Evolutionary conservation across 305 asterid genomes (phyloP), one percentile per base, ranked within the genome.

Genomic region (Rubia balearica): DNA sequence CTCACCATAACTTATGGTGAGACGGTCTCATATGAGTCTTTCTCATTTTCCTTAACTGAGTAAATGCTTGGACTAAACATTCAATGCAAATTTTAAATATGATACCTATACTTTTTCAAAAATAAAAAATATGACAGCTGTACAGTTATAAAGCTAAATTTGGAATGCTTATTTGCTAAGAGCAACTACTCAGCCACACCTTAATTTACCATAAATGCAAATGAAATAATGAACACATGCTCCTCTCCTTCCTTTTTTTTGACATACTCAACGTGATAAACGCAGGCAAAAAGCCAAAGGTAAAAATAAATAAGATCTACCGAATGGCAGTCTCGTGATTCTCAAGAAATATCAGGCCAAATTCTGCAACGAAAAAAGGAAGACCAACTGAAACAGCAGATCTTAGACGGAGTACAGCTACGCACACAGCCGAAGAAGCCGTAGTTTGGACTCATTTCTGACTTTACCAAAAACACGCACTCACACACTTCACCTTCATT

Each of bases 401-500:
- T 63, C 70, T 53, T 19, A 45, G 57, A 24, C 74, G 78, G 74
- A 62, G 56, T 69, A 73, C 74, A 69, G 74, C 74, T 14, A 61
- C 27, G 72, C 74, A 68, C 36, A 7, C 68, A 13, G 6, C 68
- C 51, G 68, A 41, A 64, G 68, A 41, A 64, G 68, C 68, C 53
- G 49, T n/a, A 69, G 63, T 65, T 65, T 61, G 45, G 67, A 57
- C 74, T 57, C 57, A 46, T 70, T 60, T 21, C 48, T 42, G 67
- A 57, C 68, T 60, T 43, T 42, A 36, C 43, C 59, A 65, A 65
- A 60, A 42, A 53, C 76, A 74, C 72, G 36, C 53, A 22, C 59
- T 61, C 60, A 56, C 67, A n/a, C 43, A 46, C 48, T 24, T 36
- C 67, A 21, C 30, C 46, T 33, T 7, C 27, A 27, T 63, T 14